phyloP scores from a whole-genome alignment of 192 early-diverging fungal genomes.

The Coemansia sp. region DNA sequence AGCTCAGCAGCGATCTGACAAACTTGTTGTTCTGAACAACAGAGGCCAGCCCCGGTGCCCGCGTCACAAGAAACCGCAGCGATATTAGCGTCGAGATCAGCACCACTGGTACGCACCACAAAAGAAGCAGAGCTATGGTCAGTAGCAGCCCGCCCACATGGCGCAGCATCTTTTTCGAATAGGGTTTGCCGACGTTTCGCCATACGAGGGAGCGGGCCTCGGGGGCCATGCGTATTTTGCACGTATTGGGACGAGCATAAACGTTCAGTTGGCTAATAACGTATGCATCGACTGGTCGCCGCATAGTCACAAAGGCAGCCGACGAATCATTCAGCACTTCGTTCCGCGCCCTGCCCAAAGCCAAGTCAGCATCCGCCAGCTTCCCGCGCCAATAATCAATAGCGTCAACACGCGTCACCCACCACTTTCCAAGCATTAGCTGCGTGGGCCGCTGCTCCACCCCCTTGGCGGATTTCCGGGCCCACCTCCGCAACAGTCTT shows the following conservation, averaged over 20 bases:
- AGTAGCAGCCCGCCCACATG: conserved; percentile 56
- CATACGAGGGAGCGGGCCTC: conserved; percentile 72
- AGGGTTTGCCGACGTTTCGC: conserved; percentile 61
- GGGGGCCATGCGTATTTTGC: conserved; percentile 62
- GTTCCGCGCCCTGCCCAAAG: conserved; percentile 42
- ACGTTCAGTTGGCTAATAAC: conserved; percentile 63
- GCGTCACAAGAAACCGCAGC: conserved; percentile 59
- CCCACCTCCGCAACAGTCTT: conserved; percentile 33
- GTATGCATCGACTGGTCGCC: conserved; percentile 62
- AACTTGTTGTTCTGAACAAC: conserved; percentile 58
- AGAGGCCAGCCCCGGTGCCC: conserved; percentile 58
- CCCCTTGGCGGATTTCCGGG: no score
- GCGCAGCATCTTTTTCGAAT: conserved; percentile 57
- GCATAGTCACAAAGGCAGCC: conserved; percentile 74
- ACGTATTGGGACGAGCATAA: conserved; percentile 59
- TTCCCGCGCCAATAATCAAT: conserved; percentile 60
- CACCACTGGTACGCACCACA: conserved; percentile 72
- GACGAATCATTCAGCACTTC: no score
- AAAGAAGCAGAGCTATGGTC: conserved; percentile 62
- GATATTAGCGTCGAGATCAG: conserved; percentile 66
- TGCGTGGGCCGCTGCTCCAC: neutral
- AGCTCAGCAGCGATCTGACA: conserved; percentile 61
- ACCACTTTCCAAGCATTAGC: neutral
- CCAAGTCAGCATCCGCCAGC: conserved; percentile 56
- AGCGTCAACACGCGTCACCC: conserved; percentile 49